A percentile compares a stretch with the other conserved stretches of the same genome.
phyloP scores from a whole-genome alignment of 2,329 filamentous ascomycete genomes.

The Fonsecaea multimorphosa region DNA sequence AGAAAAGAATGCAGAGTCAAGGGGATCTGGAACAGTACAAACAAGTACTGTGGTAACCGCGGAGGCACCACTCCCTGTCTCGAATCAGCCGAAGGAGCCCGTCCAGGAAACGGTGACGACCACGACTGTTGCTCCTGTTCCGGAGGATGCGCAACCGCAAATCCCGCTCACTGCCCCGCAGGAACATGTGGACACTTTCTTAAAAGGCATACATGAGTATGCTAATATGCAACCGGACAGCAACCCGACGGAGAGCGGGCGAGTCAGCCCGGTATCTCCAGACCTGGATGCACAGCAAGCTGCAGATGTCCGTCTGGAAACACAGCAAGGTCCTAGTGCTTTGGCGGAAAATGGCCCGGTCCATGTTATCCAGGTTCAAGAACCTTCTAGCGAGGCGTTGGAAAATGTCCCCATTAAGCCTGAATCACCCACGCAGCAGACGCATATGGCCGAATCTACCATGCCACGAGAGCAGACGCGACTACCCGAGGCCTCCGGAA shows the following conservation, averaged over 20 bases:
- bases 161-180: constrained; percentile 4
- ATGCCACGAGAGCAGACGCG: background rate
- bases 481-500: background rate
- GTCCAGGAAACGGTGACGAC: background rate
- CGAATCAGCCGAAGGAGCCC: background rate
- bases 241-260: constrained; percentile 14
- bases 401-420: constrained; percentile 15
- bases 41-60: constrained; percentile 1
- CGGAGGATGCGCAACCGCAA: background rate
- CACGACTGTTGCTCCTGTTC: background rate
- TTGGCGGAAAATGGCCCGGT: background rate
- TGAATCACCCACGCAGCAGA: constrained; percentile 6
- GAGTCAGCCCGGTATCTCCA: constrained; percentile 12
- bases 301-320: background rate
- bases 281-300: background rate
- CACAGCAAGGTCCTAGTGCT: background rate
- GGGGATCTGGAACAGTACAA: background rate
- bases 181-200: constrained; percentile 40
- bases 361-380: background rate
- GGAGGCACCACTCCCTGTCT: background rate
- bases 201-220: constrained; percentile 54
- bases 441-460: background rate
- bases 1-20: constrained; percentile 19
- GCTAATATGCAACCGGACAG: constrained; percentile 39
- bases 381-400: background rate